A percentile compares a stretch with the other conserved stretches of the same genome.
Evolutionary conservation across 352 stramenopile genomes (phyloP).

Genomic region (Phytophthora pluvialis): DNA sequence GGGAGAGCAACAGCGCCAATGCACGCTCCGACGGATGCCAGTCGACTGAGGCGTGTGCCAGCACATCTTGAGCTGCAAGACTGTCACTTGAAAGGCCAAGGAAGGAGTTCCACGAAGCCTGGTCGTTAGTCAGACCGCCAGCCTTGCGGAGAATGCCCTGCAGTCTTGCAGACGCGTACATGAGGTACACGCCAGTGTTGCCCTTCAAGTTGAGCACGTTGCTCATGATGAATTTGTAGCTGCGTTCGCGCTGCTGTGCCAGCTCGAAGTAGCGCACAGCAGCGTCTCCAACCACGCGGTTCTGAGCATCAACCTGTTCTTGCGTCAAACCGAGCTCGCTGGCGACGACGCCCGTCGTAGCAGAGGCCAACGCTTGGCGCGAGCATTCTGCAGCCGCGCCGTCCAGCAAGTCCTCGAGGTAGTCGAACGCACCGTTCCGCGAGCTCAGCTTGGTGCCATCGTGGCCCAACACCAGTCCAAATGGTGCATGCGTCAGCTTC

Average conservation of each 20-base stretch:
- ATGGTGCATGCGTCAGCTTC: conserved; percentile 71
- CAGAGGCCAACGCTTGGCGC: conserved; percentile 55
- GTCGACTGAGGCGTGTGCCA: conserved; percentile 47
- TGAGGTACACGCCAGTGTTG: conserved; percentile 85
- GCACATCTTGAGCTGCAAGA: conserved; percentile 39
- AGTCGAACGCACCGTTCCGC: conserved; percentile 81
- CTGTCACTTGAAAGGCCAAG: conserved; percentile 35
- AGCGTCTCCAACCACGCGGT: conserved; percentile 71
- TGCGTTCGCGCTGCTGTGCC: conserved; percentile 80
- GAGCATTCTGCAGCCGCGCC: conserved; percentile 67
- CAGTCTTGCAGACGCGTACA: conserved; percentile 81
- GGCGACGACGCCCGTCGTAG: conserved; percentile 34
- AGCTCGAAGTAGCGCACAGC: conserved; percentile 88
- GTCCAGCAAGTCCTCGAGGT: conserved; percentile 78
- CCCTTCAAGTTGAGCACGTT: conserved; percentile 83
- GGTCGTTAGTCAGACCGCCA: conserved; percentile 27
- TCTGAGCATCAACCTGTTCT: conserved; percentile 39
- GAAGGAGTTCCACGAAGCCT: conserved; percentile 32
- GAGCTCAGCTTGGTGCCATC: conserved; percentile 86
- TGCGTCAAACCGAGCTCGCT: conserved; percentile 34
- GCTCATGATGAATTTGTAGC: conserved; percentile 89
- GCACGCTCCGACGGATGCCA: conserved; percentile 77
- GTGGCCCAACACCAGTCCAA: conserved; percentile 81
- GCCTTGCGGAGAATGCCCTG: conserved; percentile 78
- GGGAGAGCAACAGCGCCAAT: conserved; percentile 72